Evolutionary conservation across 1,139 yeast species (phyloP).

Genomic region (Lodderomyces metapsilosis): DNA sequence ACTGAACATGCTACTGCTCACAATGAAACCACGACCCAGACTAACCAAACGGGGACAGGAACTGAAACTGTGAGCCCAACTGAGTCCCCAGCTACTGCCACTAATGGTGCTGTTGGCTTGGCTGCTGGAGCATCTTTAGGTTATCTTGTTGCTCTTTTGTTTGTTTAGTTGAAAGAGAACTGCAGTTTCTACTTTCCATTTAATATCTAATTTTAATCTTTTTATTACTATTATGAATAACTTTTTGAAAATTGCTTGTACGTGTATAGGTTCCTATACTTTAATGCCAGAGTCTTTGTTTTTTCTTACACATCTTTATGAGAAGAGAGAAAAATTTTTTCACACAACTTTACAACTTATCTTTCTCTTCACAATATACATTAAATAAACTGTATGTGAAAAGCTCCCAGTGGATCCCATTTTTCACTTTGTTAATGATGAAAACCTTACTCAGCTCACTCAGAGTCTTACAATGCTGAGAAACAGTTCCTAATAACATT

Average conservation of each 20-base stretch:
- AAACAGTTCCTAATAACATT: constrained; percentile 48
- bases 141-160: constrained; percentile 9
- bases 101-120: constrained; percentile 9
- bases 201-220: neutral
- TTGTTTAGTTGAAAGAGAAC: constrained; percentile 1
- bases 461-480: constrained; percentile 53
- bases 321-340: neutral
- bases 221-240: neutral
- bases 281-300: constrained; percentile 1
- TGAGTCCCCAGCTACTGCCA: constrained; percentile 7
- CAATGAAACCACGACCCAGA: constrained; percentile 3
- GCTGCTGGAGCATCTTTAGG: constrained; percentile 12
- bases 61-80: constrained; percentile 3
- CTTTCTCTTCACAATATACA: neutral
- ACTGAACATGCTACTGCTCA: neutral
- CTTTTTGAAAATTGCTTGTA: neutral
- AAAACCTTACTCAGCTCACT: constrained; percentile 57
- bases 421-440: constrained; percentile 37
- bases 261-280: constrained; percentile 3
- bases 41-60: constrained; percentile 5
- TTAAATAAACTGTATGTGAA: neutral
- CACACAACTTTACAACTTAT: neutral
- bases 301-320: no score
- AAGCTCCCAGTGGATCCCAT: neutral
- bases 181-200: neutral